Percentiles rank a stretch among this genome's conserved stretches.
Conservation (phyloP, 768 basidiomycete species). For the Phaffia tasmanica region DNA sequence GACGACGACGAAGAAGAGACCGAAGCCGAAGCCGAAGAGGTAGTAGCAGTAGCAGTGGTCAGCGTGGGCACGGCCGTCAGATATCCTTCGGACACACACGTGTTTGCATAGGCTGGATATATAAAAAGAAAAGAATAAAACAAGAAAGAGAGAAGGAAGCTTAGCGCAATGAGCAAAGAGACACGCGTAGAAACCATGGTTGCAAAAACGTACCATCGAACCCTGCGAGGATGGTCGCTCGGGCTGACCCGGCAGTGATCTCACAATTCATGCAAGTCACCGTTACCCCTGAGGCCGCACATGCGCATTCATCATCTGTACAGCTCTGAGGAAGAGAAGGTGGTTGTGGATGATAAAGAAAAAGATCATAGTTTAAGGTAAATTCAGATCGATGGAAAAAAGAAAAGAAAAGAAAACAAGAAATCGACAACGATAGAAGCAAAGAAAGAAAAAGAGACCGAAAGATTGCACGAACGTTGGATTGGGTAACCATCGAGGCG, state of each 20-base stretch:
- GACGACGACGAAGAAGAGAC: conserved; percentile 1
- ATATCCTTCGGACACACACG: conserved; percentile 10
- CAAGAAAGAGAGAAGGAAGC: not conserved
- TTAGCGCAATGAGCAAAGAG: not conserved
- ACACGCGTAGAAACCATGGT: no score
- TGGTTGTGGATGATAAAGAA: not conserved
- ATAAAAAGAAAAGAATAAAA: not conserved
- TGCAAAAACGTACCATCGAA: conserved; percentile 3
- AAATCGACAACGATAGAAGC: no score
- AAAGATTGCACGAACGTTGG: conserved; percentile 5
- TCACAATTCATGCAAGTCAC: conserved; percentile 22
- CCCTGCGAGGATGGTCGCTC: conserved; percentile 4
- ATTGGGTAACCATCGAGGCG: conserved; percentile 12
- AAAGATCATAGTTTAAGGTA: not conserved
- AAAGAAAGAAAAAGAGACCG: not conserved
- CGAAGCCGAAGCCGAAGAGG: conserved; percentile 1
- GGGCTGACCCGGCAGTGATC: conserved; percentile 3
- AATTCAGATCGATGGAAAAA: not conserved
- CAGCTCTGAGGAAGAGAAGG: not conserved
- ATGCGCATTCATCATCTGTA: conserved; percentile 14
- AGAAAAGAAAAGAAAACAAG: not conserved
- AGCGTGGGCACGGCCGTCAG: conserved; percentile 9
- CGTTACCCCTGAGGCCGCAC: conserved; percentile 15
- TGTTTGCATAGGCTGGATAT: conserved; percentile 12
- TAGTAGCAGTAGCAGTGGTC: not conserved